Evolutionary conservation across 2,329 filamentous ascomycete genomes (phyloP), one percentile per base, ranked within the genome.

Genomic region (Parafenestella ontariensis): DNA sequence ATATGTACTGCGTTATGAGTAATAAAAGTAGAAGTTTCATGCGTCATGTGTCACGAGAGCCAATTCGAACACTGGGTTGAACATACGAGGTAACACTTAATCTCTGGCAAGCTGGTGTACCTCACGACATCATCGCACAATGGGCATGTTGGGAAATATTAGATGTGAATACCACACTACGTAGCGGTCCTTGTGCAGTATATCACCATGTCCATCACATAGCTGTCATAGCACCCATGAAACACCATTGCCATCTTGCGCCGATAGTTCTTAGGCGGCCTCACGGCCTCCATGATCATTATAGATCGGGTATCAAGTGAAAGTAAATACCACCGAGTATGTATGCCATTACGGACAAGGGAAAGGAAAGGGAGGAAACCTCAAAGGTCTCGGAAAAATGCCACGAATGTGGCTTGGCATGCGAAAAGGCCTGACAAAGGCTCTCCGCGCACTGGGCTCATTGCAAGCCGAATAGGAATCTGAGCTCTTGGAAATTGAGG

Each of bases 401-500:
- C 21, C 2, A 33, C 11, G 17, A 26, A 36, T 28, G 33, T 33
- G 23, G 3, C n/a, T 26, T 29, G 18, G 15, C n/a, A 24, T 26
- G 29, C 34, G 20, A 34, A 31, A n/a, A n/a, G n/a, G n/a, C n/a
- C n/a, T n/a, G n/a, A n/a, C n/a, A n/a, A n/a, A n/a, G n/a, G n/a
- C n/a, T n/a, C n/a, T n/a, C n/a, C n/a, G n/a, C n/a, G 17, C 21
- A 15, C 29, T 3, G n/a, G 17, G 11, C 18, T 47, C 40, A 46
- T 23, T 48, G 43, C 56, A 77, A 51, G n/a, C 71, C 85, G 69
- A 94, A 91, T 54, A 96, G 79, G 65, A 85, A 92, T 36, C 82
- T 85, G 41, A 96, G 81, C 65, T 96, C 90, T 29, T 80, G 79
- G 1, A 83, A 78, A 49, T 83, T 85, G 11, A 96, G 81, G 36